These are phyloP conservation scores for Sclerotiophoma versabilis DNA, from an alignment of 2,329 filamentous ascomycete genomes.

Conservation along the genomic window DNA sequence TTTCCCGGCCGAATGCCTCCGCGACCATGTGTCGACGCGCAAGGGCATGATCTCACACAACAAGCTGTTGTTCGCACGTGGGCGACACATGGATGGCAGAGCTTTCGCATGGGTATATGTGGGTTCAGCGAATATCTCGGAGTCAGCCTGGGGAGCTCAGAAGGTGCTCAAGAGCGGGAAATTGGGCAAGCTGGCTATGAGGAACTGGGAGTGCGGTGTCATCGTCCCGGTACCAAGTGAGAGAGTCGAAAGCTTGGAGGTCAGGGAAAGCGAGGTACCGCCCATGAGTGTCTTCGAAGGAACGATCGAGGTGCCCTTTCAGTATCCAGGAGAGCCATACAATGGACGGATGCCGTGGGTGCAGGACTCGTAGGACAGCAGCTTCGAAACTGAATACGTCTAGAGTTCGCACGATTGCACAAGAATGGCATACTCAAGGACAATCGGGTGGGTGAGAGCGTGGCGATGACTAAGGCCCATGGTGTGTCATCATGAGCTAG, in stretches of 20 bases:
- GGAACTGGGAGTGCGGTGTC: conserved; percentile 97
- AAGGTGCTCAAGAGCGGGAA: conserved; percentile 72
- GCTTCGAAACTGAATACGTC: too few species aligned
- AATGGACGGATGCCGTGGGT: conserved; percentile 33
- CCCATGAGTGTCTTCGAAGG: conserved; percentile 61
- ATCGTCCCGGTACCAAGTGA: conserved; percentile 65
- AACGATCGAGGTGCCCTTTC: conserved; percentile 69
- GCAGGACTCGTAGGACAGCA: background rate
- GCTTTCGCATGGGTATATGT: conserved; percentile 78
- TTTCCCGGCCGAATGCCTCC: conserved; percentile 76
- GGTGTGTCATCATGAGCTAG: too few species aligned
- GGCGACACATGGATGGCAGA: conserved; percentile 33
- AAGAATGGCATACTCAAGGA: background rate
- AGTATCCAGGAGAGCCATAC: conserved; percentile 63
- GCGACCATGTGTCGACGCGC: conserved; percentile 77
- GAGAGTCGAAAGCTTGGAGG: conserved; percentile 19
- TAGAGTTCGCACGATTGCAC: too few species aligned
- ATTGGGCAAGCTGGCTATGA: conserved; percentile 72
- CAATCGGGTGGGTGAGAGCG: background rate
- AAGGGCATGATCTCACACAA: conserved; percentile 83
- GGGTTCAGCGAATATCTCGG: conserved; percentile 89
- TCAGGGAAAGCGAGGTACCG: conserved; percentile 26
- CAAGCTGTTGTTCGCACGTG: conserved; percentile 67
- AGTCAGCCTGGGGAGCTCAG: conserved; percentile 90
- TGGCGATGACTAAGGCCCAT: background rate